phyloP scores from a whole-genome alignment of 1,284 basidiomycete species.

The Sanghuangporus baumii region DNA sequence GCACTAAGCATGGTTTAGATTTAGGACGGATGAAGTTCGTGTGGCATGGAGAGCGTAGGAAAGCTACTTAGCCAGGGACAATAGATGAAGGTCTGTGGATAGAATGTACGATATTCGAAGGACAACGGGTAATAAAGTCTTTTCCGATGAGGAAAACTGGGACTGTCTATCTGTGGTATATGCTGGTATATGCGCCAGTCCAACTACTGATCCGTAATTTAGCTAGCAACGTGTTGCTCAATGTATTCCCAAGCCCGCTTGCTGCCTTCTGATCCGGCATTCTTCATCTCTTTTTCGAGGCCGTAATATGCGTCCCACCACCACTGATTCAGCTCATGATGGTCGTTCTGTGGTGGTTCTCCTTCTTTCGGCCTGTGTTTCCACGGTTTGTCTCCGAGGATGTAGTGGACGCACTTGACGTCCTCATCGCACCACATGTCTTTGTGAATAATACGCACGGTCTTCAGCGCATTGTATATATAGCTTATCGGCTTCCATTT shows the following conservation, averaged over 20 bases:
- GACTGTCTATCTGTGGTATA: neutral
- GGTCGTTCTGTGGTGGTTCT: slow-evolving; percentile 32
- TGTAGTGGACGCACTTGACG: slow-evolving; percentile 72
- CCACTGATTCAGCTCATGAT: slow-evolving; percentile 55
- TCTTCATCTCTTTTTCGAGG: slow-evolving; percentile 43
- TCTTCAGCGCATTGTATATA: slow-evolving; percentile 86
- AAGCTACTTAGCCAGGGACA: neutral
- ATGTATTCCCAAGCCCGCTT: slow-evolving; percentile 17
- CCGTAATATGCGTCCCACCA: slow-evolving; percentile 64
- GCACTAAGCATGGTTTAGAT: slow-evolving; percentile 43
- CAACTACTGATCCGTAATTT: neutral
- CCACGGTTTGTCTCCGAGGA: slow-evolving; percentile 77
- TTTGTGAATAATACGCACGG: slow-evolving; percentile 62
- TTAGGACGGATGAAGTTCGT: slow-evolving; percentile 87
- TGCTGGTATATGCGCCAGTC: neutral
- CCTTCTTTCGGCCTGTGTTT: slow-evolving; percentile 34
- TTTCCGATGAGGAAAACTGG: neutral
- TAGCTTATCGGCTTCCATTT: slow-evolving; percentile 73
- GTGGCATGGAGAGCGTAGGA: slow-evolving; percentile 73
- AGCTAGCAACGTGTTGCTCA: slow-evolving; percentile 6
- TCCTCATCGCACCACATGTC: slow-evolving; percentile 75
- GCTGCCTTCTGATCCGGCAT: slow-evolving; percentile 47
- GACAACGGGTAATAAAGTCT: neutral
- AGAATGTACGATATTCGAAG: neutral
- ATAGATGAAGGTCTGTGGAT: neutral